Evolutionary conservation across 768 basidiomycete genomes (phyloP).

Genomic region (Glaciozyma antarctica): DNA sequence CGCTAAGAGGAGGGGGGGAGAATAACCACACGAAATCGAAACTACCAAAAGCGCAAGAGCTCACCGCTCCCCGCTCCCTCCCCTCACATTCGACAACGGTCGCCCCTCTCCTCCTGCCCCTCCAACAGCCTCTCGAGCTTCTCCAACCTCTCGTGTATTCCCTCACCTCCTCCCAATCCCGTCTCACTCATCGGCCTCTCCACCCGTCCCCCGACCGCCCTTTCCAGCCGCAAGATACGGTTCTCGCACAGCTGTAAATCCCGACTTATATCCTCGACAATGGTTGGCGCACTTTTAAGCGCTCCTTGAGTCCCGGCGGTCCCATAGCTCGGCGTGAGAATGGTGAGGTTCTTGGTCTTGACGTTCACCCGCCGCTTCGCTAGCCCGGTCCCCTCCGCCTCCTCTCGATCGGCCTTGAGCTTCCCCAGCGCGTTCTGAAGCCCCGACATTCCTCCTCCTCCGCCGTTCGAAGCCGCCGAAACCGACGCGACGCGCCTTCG

Average conservation of each 20-base stretch:
- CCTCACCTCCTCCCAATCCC: background rate
- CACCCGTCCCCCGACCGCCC: background rate
- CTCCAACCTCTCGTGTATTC: background rate
- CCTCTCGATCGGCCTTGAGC: background rate
- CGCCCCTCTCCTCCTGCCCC: background rate
- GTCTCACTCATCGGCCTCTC: background rate
- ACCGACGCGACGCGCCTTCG: background rate
- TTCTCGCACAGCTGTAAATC: constrained; percentile 3
- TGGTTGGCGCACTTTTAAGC: background rate
- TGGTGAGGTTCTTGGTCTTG: constrained; percentile 5
- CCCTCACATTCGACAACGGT: too few relatives aligned
- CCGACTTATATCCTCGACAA: background rate
- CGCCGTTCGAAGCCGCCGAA: background rate
- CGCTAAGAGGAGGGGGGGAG: too few relatives aligned
- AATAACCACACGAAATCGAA: too few relatives aligned
- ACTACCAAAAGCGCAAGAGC: too few relatives aligned
- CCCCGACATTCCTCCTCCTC: background rate
- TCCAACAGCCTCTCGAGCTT: constrained; percentile 10
- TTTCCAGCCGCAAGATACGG: constrained; percentile 6
- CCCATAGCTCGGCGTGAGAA: background rate
- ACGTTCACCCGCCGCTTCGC: background rate
- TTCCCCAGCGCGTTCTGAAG: background rate
- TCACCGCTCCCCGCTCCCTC: too few relatives aligned
- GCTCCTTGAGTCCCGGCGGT: background rate
- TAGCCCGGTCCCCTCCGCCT: background rate